Evolutionary conservation across 2,329 filamentous ascomycete species (phyloP).

Genomic region (Zarea fungicola): DNA sequence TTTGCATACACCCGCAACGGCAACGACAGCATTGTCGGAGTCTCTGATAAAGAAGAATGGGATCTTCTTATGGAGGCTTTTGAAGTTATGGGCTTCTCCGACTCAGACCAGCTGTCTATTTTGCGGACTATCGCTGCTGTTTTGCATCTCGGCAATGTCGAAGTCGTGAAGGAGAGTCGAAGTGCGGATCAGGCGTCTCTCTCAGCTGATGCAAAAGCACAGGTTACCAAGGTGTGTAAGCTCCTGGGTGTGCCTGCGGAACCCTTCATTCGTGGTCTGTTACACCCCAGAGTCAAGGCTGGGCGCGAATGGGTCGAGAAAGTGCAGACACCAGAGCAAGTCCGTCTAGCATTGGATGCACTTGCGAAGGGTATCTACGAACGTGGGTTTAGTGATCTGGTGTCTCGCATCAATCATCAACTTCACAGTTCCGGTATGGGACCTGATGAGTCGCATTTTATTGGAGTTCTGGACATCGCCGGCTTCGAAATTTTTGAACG

Average conservation of each 20-base stretch:
- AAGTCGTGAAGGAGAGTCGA: slow-evolving; percentile 83
- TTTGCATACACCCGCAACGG: slow-evolving; percentile 90
- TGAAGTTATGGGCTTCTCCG: slow-evolving; percentile 85
- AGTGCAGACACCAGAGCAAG: slow-evolving; percentile 94
- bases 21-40: slow-evolving; percentile 84
- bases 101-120: slow-evolving; percentile 76
- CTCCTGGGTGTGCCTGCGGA: slow-evolving; percentile 81
- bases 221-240: slow-evolving; percentile 73
- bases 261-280: slow-evolving; percentile 77
- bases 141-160: slow-evolving; percentile 87
- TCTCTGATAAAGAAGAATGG: slow-evolving; percentile 92
- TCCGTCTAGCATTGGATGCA: slow-evolving; percentile 82
- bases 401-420: slow-evolving; percentile 84
- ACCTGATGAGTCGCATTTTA: slow-evolving; percentile 88
- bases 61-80: slow-evolving; percentile 86
- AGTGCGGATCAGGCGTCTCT: slow-evolving; percentile 86
- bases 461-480: slow-evolving; percentile 96
- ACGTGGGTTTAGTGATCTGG: slow-evolving; percentile 87
- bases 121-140: slow-evolving; percentile 85
- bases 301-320: slow-evolving; percentile 98
- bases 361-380: slow-evolving; percentile 97
- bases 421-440: slow-evolving; percentile 81
- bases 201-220: slow-evolving; percentile 65
- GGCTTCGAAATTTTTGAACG: slow-evolving; percentile 98
- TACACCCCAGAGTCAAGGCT: slow-evolving; percentile 92